phyloP scores from a whole-genome alignment of 106 monocot genomes.

The Apostasia shenzhenica region DNA sequence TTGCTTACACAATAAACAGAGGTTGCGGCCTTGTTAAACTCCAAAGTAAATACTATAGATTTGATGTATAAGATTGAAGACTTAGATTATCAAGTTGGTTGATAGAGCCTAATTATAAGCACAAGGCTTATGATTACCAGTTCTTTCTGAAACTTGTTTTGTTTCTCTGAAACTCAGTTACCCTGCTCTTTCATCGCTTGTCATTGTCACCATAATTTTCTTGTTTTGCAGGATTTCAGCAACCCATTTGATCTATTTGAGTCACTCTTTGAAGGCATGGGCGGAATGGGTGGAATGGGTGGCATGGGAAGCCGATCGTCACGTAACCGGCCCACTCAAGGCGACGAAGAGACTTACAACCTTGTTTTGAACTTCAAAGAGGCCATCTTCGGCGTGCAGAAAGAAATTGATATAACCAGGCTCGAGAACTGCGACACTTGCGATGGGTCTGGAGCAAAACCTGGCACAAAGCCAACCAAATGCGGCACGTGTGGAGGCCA shows the following conservation, averaged over 20 bases:
- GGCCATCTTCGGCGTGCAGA: conserved; percentile 90
- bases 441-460: conserved; percentile 83
- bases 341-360: conserved; percentile 88
- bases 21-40: no score
- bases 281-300: conserved; percentile 70
- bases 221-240: conserved; percentile 61
- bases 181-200: not conserved
- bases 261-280: conserved; percentile 87
- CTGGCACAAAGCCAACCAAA: conserved; percentile 79
- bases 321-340: conserved; percentile 79
- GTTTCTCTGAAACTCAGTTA: not conserved
- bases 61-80: no score
- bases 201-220: not conserved
- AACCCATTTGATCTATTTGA: conserved; percentile 94
- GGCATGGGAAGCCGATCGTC: conserved; percentile 50
- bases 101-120: no score
- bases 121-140: no score
- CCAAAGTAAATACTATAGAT: no score
- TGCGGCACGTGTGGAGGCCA: conserved; percentile 89
- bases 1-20: no score
- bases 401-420: conserved; percentile 83
- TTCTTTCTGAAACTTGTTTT: no score
- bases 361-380: conserved; percentile 84
- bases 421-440: conserved; percentile 72
- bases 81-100: no score